phyloP scores from a whole-genome alignment of 208 protist species.

The Tritrichomonas musculus region DNA sequence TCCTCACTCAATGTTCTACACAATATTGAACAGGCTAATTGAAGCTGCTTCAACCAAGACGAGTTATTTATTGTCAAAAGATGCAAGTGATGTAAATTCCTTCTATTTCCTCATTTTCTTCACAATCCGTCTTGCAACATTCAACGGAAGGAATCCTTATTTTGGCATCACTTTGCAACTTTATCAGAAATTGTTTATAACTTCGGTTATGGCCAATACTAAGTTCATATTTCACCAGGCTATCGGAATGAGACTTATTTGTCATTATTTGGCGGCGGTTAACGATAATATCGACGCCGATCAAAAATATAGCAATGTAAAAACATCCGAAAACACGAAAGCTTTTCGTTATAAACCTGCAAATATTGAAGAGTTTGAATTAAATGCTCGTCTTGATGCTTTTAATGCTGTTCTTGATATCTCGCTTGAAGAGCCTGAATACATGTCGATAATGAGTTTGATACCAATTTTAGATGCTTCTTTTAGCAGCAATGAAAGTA shows the following conservation, averaged over 20 bases:
- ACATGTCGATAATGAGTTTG: neutral
- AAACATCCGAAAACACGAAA: neutral
- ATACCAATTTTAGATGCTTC: neutral
- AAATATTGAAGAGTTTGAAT: neutral
- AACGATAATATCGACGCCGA: neutral
- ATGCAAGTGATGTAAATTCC: neutral
- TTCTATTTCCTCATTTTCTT: neutral
- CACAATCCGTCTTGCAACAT: neutral
- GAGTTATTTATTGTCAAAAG: too few relatives aligned
- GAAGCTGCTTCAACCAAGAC: too few relatives aligned
- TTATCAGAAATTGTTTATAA: neutral
- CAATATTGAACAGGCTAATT: too few relatives aligned
- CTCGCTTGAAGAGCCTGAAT: neutral
- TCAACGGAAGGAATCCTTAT: neutral
- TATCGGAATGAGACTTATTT: neutral
- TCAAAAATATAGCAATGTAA: neutral
- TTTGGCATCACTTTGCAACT: neutral
- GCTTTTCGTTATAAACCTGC: neutral
- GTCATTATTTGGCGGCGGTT: neutral
- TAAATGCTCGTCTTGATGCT: neutral
- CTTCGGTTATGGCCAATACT: neutral
- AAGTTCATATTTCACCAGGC: neutral
- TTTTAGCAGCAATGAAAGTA: neutral
- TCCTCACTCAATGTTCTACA: too few relatives aligned
- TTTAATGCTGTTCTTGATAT: neutral